phyloP scores from a whole-genome alignment of 148 eudicot genomes.

The Nepenthes gracilis region DNA sequence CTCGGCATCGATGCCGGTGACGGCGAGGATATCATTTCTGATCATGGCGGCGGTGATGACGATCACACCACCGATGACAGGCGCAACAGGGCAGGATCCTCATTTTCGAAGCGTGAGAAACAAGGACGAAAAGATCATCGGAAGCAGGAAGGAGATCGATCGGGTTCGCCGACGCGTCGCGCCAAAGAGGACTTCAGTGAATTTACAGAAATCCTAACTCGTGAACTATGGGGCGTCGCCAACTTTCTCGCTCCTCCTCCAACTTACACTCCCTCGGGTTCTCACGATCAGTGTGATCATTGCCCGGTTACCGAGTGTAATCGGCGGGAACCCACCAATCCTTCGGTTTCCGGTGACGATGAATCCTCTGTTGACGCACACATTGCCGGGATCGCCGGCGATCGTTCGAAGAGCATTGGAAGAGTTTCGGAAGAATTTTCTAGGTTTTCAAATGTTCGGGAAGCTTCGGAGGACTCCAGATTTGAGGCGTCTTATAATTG shows the following conservation, averaged over 20 bases:
- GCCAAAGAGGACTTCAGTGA: conserved; percentile 68
- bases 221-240: conserved; percentile 83
- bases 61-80: no score
- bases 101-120: neutral
- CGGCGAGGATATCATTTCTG: no score
- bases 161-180: conserved; percentile 20
- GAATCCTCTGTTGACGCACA: conserved; percentile 8
- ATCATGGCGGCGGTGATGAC: no score
- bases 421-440: neutral
- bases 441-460: conserved; percentile 7
- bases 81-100: neutral
- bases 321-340: conserved; percentile 10
- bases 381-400: conserved; percentile 1
- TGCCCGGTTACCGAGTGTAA: conserved; percentile 8
- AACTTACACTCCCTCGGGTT: conserved; percentile 20
- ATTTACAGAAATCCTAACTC: conserved; percentile 51
- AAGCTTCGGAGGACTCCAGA: neutral
- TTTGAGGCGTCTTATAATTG: conserved; percentile 1
- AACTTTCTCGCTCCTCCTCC: conserved; percentile 80
- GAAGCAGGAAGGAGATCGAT: conserved; percentile 15
- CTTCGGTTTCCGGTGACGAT: conserved; percentile 10
- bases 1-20: no score
- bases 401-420: conserved; percentile 1
- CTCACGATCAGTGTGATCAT: conserved; percentile 3
- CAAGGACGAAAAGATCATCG: conserved; percentile 3